These are phyloP conservation scores for Fusarium lateritium DNA, from an alignment of 2,329 filamentous ascomycete genomes.

Conservation along the genomic window DNA sequence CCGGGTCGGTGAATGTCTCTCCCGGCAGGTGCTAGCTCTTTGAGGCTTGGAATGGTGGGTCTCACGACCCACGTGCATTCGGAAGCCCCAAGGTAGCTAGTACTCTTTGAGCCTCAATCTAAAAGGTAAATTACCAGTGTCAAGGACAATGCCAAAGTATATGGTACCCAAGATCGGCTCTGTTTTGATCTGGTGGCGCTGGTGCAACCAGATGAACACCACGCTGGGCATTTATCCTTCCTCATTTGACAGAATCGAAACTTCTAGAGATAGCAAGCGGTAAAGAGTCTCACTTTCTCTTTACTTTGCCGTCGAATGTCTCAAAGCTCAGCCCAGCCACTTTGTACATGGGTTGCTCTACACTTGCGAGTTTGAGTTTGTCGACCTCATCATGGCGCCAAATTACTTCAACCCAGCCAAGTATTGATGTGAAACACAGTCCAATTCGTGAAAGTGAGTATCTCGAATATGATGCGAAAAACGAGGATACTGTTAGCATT, in stretches of 20 bases:
- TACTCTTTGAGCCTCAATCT: slow-evolving; percentile 17
- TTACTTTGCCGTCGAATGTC: neutral
- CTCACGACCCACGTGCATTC: slow-evolving; percentile 11
- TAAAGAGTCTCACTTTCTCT: neutral
- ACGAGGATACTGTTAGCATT: too few species aligned
- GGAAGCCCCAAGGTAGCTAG: slow-evolving; percentile 5
- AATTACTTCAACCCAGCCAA: too few species aligned
- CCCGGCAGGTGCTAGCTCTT: slow-evolving; percentile 31
- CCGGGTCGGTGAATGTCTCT: slow-evolving; percentile 44
- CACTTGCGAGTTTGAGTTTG: neutral
- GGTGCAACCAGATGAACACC: slow-evolving; percentile 30
- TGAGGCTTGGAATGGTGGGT: slow-evolving; percentile 34
- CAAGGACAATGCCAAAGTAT: neutral
- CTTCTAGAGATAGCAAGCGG: slow-evolving; percentile 21
- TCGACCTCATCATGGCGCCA: neutral
- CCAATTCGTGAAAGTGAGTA: too few species aligned
- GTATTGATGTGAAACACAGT: too few species aligned
- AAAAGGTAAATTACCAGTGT: neutral
- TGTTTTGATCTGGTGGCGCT: neutral
- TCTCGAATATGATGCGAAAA: too few species aligned
- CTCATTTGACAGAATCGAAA: slow-evolving; percentile 26
- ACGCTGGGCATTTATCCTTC: slow-evolving; percentile 13
- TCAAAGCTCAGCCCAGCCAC: neutral
- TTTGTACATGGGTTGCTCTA: neutral
- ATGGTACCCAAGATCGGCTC: neutral